These are phyloP conservation scores for Rubia tinctorum DNA, from an alignment of 305 asterid genomes.

Conservation along the genomic window DNA sequence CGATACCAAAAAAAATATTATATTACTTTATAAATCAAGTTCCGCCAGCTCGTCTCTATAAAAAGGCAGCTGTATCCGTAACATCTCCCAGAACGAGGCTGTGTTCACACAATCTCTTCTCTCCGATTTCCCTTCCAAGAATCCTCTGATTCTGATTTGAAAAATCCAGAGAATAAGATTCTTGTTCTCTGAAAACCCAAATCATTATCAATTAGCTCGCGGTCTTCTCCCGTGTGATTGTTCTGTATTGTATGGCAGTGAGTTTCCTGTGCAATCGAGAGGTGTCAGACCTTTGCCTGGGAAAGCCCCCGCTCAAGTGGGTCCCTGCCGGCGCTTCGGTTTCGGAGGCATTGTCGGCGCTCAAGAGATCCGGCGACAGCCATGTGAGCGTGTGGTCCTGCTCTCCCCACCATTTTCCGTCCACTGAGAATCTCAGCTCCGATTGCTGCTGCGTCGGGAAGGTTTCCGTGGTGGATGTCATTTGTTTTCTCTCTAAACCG, in stretches of 20 bases:
- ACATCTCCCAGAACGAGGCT: not conserved
- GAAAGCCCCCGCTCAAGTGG: constrained; percentile 3
- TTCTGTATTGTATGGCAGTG: constrained; percentile 3
- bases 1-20: too few relatives aligned
- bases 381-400: constrained; percentile 69
- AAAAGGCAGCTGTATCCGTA: not conserved
- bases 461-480: constrained; percentile 55
- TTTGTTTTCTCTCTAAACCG: constrained; percentile 55
- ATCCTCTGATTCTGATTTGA: not conserved
- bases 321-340: constrained; percentile 40
- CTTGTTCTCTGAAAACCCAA: not conserved
- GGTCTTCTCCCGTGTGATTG: constrained; percentile 16
- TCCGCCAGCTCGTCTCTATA: not conserved
- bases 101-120: not conserved
- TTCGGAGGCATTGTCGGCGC: constrained; percentile 45
- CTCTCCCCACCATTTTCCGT: constrained; percentile 7
- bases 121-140: not conserved
- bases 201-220: not conserved
- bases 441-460: constrained; percentile 58
- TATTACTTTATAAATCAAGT: too few relatives aligned
- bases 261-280: not conserved
- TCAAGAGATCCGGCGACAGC: constrained; percentile 45
- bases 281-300: not conserved
- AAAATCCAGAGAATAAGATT: not conserved
- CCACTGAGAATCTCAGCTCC: constrained; percentile 9